phyloP scores from a whole-genome alignment of 345 rosid species.

The Syzygium grande region DNA sequence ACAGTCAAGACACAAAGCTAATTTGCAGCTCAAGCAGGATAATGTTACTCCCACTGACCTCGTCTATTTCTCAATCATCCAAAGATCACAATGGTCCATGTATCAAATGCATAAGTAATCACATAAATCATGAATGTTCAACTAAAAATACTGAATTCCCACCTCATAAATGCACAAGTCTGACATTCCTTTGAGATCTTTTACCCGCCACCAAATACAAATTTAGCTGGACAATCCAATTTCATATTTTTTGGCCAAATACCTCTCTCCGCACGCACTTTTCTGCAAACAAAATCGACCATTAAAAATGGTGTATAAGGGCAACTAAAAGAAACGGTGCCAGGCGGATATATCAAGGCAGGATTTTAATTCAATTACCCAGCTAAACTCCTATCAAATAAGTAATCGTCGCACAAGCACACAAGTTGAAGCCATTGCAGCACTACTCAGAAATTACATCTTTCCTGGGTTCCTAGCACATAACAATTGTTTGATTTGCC shows the following conservation, averaged over 20 bases:
- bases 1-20: background rate
- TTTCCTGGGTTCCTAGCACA: background rate
- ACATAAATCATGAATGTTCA: background rate
- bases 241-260: conserved; percentile 24
- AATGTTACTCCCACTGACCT: background rate
- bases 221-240: conserved; percentile 21
- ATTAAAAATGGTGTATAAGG: background rate
- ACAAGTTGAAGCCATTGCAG: background rate
- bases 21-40: background rate
- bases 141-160: background rate
- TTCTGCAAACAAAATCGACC: conserved; percentile 24
- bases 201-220: conserved; percentile 46
- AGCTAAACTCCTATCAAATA: background rate
- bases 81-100: background rate
- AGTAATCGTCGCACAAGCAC: background rate
- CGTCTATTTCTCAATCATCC: too few relatives aligned
- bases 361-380: background rate
- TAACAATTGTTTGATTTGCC: background rate
- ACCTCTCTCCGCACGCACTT: conserved; percentile 6
- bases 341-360: background rate
- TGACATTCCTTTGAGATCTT: conserved; percentile 58
- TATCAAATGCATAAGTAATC: background rate
- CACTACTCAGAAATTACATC: background rate
- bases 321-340: background rate
- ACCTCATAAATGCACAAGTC: conserved; percentile 67